Percentiles rank a stretch among this genome's conserved stretches.
Evolutionary conservation across 2,329 filamentous ascomycete genomes (phyloP).

Genomic region (Gremmenia infestans): DNA sequence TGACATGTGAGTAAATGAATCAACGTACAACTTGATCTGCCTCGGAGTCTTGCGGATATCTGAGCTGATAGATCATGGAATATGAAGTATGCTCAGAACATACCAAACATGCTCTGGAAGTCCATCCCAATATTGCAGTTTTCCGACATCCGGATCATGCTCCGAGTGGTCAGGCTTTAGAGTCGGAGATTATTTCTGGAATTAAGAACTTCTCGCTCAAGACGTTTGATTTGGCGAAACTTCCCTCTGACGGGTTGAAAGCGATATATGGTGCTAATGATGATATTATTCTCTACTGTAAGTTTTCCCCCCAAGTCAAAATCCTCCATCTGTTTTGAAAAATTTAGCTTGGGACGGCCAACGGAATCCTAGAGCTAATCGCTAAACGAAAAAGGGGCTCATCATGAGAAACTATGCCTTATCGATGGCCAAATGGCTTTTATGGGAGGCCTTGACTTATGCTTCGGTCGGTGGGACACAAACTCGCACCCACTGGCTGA

Average conservation of each 20-base stretch:
- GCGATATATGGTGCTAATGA: constrained; percentile 77
- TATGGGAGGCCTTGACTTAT: constrained; percentile 88
- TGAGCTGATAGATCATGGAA: neutral
- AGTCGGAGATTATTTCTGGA: constrained; percentile 62
- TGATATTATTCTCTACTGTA: constrained; percentile 72
- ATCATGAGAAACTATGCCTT: constrained; percentile 86
- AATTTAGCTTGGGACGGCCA: too few species aligned
- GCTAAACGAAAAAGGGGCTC: constrained; percentile 51
- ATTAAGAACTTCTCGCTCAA: constrained; percentile 45
- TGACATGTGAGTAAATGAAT: constrained; percentile 59
- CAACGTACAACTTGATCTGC: neutral
- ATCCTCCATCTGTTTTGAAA: too few species aligned
- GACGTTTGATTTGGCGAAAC: constrained; percentile 53
- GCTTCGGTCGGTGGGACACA: constrained; percentile 84
- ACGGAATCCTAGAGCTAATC: neutral
- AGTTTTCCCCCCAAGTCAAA: neutral
- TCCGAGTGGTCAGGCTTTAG: constrained; percentile 64
- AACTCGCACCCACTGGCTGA: constrained; percentile 75
- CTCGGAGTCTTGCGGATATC: neutral
- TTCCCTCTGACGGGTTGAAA: constrained; percentile 69
- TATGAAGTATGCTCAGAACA: constrained; percentile 59
- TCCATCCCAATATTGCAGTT: constrained; percentile 81
- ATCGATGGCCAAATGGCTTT: constrained; percentile 77
- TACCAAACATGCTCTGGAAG: constrained; percentile 74
- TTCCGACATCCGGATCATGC: constrained; percentile 88